phyloP scores from a whole-genome alignment of 108 stramenopile species.

The Hondaea fermentalgiana region DNA sequence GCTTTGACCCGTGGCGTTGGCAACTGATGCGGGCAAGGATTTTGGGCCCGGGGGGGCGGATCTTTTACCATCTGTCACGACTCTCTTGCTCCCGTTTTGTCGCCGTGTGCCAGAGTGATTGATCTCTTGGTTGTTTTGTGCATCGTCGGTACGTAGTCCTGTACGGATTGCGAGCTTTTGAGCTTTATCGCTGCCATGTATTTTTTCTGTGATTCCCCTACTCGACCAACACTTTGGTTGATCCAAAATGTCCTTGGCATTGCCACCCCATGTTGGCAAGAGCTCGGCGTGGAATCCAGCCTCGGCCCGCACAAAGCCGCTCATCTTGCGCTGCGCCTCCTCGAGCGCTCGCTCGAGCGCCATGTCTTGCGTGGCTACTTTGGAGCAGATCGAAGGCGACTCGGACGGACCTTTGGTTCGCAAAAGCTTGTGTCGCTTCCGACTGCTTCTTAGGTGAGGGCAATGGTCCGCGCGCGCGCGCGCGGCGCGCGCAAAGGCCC shows the following conservation, averaged over 20 bases:
- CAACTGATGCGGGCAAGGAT: too few relatives aligned
- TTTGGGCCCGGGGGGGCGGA: too few relatives aligned
- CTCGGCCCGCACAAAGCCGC: not conserved
- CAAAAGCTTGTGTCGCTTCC: too few relatives aligned
- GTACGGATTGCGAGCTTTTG: not conserved
- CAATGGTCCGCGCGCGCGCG: too few relatives aligned
- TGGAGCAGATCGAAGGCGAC: too few relatives aligned
- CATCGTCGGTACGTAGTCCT: not conserved
- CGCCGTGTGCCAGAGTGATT: not conserved
- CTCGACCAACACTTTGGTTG: slow-evolving; percentile 10
- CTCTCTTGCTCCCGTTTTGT: not conserved
- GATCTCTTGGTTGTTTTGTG: not conserved
- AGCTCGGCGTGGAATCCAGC: not conserved
- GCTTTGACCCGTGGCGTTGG: too few relatives aligned
- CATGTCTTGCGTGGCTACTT: too few relatives aligned
- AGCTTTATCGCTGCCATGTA: not conserved
- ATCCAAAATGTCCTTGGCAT: not conserved
- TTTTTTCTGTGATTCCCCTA: not conserved
- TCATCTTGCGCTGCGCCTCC: not conserved
- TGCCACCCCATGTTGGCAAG: not conserved
- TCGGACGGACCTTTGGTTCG: too few relatives aligned
- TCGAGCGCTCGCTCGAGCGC: not conserved
- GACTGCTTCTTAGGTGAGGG: too few relatives aligned
- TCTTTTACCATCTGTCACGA: too few relatives aligned
- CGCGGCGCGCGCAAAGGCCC: too few relatives aligned